Conservation (phyloP, 805 yeast species). For the Hemisphaericaspora nanyangensis region DNA sequence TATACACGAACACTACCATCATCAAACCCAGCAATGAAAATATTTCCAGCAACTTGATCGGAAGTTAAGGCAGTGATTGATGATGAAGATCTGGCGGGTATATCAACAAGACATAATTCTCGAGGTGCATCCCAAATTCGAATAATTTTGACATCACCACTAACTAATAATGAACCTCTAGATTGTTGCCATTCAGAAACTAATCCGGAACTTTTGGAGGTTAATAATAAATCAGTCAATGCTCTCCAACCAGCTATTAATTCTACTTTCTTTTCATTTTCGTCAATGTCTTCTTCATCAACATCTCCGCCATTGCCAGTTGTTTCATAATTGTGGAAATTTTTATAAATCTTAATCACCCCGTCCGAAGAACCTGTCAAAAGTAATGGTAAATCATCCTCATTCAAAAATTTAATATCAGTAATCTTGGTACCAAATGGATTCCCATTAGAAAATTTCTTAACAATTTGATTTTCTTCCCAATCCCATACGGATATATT, state of each 20-base stretch:
- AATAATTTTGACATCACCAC: slow-evolving; percentile 92
- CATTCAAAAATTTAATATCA: slow-evolving; percentile 81
- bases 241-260: slow-evolving; percentile 91
- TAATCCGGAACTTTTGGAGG: slow-evolving; percentile 79
- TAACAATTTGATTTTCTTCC: slow-evolving; percentile 54
- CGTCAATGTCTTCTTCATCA: slow-evolving; percentile 24
- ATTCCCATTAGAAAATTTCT: slow-evolving; percentile 76
- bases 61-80: slow-evolving; percentile 88
- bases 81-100: slow-evolving; percentile 87
- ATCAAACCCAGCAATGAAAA: slow-evolving; percentile 86
- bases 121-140: slow-evolving; percentile 96
- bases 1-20: slow-evolving; percentile 88
- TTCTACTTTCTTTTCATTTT: slow-evolving; percentile 38
- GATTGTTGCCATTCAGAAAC: slow-evolving; percentile 97
- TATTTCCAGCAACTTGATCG: slow-evolving; percentile 91
- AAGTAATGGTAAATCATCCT: slow-evolving; percentile 83
- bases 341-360: slow-evolving; percentile 79
- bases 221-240: slow-evolving; percentile 74
- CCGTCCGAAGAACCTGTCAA: slow-evolving; percentile 93
- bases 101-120: slow-evolving; percentile 78
- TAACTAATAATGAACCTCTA: slow-evolving; percentile 82
- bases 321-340: slow-evolving; percentile 50
- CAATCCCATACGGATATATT: slow-evolving; percentile 87
- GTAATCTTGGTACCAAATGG: slow-evolving; percentile 87
- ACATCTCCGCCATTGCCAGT: neutral